These are phyloP conservation scores for Solanum boliviense DNA, from an alignment of 257 asterid genomes.

Conservation along the genomic window DNA sequence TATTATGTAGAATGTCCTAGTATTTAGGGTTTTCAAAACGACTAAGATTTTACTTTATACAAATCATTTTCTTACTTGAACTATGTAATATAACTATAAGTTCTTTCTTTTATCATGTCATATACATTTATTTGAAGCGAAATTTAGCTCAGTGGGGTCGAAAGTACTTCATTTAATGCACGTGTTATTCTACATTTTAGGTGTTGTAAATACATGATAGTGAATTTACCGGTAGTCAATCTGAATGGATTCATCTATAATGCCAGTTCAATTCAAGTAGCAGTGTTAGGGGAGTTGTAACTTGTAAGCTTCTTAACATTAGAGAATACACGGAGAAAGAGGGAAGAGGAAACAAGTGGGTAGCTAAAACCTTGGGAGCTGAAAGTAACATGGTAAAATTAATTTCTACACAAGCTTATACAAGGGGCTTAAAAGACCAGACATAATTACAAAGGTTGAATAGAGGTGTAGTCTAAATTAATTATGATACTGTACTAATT, in stretches of 20 bases:
- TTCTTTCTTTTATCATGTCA: background rate
- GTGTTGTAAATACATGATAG: background rate
- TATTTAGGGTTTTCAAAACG: background rate
- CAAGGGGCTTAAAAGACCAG: background rate
- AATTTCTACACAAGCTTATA: background rate
- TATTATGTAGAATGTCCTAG: background rate
- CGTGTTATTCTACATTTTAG: background rate
- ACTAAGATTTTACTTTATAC: background rate
- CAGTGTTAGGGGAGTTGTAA: background rate
- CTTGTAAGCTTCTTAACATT: background rate
- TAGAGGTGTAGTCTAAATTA: background rate
- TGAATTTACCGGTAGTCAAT: background rate
- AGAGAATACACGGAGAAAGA: background rate
- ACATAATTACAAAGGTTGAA: background rate
- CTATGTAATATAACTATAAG: background rate
- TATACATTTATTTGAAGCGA: background rate
- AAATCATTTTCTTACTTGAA: background rate
- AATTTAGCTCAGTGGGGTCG: background rate
- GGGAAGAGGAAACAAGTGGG: background rate
- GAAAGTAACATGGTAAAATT: background rate
- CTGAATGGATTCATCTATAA: background rate
- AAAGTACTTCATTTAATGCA: background rate
- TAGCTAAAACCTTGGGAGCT: background rate
- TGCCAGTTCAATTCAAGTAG: background rate
- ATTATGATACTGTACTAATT: background rate